Evolutionary conservation across 768 basidiomycete species (phyloP).

Genomic region (Obba rivulosa): DNA sequence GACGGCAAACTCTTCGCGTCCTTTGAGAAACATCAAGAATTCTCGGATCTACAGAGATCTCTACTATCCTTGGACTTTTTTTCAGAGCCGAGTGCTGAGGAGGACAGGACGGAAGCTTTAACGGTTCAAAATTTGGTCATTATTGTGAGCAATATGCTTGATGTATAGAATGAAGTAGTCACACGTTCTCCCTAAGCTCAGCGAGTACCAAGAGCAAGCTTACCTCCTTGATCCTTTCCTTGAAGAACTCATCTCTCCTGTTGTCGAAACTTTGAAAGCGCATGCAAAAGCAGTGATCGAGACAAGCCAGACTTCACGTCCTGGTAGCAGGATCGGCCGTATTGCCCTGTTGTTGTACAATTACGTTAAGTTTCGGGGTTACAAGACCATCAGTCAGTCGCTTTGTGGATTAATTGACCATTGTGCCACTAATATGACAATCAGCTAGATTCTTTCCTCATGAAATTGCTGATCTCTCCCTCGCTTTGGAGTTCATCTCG

Average conservation of each 20-base stretch:
- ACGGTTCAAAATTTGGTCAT: conserved; percentile 37
- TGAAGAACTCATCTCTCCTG: conserved; percentile 71
- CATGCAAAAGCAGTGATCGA: conserved; percentile 36
- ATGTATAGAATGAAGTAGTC: background rate
- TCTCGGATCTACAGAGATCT: conserved; percentile 43
- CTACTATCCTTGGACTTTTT: conserved; percentile 47
- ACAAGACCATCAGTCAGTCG: conserved; percentile 81
- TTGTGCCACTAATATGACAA: conserved; percentile 1
- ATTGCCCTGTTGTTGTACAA: conserved; percentile 65
- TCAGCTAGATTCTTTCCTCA: conserved; percentile 94
- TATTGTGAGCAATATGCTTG: conserved; percentile 39
- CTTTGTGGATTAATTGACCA: background rate
- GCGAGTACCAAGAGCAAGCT: conserved; percentile 88
- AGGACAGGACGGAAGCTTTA: conserved; percentile 34
- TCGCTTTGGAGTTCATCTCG: conserved; percentile 64
- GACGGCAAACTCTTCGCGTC: conserved; percentile 46
- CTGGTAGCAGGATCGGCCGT: conserved; percentile 35
- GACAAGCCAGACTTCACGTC: conserved; percentile 5
- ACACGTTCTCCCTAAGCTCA: conserved; percentile 39
- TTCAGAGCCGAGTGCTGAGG: conserved; percentile 25
- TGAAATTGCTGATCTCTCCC: conserved; percentile 74
- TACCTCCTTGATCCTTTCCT: conserved; percentile 90
- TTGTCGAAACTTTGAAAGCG: conserved; percentile 56
- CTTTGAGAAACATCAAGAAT: conserved; percentile 61
- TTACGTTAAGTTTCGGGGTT: conserved; percentile 84